Conservation (phyloP, 768 basidiomycete species). For the Amanita exitialis region DNA sequence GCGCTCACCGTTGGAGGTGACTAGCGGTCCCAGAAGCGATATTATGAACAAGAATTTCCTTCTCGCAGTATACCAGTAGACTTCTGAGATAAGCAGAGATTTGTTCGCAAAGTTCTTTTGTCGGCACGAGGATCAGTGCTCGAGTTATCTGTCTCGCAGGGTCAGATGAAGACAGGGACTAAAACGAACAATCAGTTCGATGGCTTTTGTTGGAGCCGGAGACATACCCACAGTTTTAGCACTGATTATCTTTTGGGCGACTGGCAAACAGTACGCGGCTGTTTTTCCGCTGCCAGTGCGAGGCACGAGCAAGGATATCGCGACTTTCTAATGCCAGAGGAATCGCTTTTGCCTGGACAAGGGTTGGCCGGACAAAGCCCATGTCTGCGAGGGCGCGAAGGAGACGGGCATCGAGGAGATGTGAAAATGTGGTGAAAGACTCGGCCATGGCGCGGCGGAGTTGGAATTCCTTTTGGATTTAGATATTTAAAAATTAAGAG, state of each 20-base stretch:
- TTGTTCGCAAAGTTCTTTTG: conserved; percentile 89
- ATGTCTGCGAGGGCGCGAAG: conserved; percentile 85
- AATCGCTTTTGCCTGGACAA: conserved; percentile 87
- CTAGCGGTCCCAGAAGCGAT: conserved; percentile 61
- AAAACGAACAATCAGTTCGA: conserved; percentile 1
- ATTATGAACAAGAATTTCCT: conserved; percentile 62
- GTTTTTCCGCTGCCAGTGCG: conserved; percentile 97
- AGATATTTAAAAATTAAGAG: too few relatives aligned
- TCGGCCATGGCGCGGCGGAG: conserved; percentile 29
- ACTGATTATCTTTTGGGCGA: conserved; percentile 79
- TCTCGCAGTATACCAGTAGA: conserved; percentile 71
- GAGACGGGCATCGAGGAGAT: conserved; percentile 76
- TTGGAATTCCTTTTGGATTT: conserved; percentile 3
- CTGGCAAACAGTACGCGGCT: conserved; percentile 87
- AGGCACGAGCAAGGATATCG: conserved; percentile 89
- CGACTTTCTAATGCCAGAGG: conserved; percentile 82
- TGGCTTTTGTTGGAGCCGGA: neutral
- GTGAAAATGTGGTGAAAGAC: conserved; percentile 52
- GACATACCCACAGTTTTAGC: conserved; percentile 61
- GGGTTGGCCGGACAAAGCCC: conserved; percentile 84
- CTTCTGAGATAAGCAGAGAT: conserved; percentile 59
- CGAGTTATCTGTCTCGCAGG: conserved; percentile 49
- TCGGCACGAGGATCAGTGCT: conserved; percentile 78
- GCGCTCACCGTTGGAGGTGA: conserved; percentile 61
- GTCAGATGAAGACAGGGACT: conserved; percentile 31